These are phyloP conservation scores for Aquilaria sinensis DNA, from an alignment of 345 rosid species.

Conservation along the genomic window DNA sequence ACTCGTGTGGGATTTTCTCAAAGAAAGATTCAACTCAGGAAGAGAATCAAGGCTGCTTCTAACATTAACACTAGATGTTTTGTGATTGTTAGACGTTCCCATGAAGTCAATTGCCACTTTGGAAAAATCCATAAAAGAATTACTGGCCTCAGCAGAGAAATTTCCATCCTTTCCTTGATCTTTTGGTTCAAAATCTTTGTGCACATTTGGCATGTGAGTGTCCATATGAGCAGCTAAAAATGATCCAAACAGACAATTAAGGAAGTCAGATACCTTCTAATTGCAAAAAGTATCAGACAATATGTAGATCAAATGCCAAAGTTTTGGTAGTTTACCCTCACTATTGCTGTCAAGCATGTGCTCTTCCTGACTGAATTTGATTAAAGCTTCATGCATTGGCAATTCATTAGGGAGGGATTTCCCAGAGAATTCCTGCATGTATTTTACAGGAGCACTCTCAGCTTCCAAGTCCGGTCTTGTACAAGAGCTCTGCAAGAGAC, in stretches of 20 bases:
- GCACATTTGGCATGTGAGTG: constrained; percentile 8
- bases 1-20: constrained; percentile 44
- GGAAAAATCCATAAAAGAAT: constrained; percentile 20
- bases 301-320: constrained; percentile 3
- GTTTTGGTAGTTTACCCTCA: constrained; percentile 26
- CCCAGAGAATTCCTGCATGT: constrained; percentile 23
- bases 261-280: constrained; percentile 11
- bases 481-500: constrained; percentile 76
- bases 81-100: constrained; percentile 38
- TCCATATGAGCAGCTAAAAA: constrained; percentile 18
- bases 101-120: constrained; percentile 74
- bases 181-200: constrained; percentile 23
- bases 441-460: constrained; percentile 41
- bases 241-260: constrained; percentile 14
- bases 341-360: constrained; percentile 24
- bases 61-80: constrained; percentile 23
- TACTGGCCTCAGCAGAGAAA: constrained; percentile 15
- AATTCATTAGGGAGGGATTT: constrained; percentile 17
- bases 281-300: not conserved
- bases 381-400: constrained; percentile 18
- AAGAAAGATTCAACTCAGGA: constrained; percentile 64
- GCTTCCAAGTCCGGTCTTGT: constrained; percentile 66
- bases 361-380: constrained; percentile 17
- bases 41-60: constrained; percentile 33
- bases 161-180: constrained; percentile 21